Percentiles rank a stretch among this genome's conserved stretches.
Evolutionary conservation across 441 rosid species (phyloP).

Genomic region (Arabidopsis hybrid): DNA sequence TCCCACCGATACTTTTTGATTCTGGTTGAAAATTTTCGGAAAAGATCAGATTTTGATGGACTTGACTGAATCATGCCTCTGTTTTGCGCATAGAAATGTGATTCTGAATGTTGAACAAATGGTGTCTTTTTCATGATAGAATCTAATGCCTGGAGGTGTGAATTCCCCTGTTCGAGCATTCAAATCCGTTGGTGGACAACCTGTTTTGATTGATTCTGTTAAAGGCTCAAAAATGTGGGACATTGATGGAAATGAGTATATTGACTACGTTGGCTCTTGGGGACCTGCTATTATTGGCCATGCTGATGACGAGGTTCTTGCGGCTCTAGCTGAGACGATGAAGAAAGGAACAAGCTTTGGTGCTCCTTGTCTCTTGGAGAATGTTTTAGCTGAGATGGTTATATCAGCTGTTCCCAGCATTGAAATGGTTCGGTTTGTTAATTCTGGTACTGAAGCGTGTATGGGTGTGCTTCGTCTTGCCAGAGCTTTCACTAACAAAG

Average conservation of each 20-base stretch:
- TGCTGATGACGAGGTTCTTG: conserved; percentile 93
- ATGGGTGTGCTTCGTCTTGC: conserved; percentile 96
- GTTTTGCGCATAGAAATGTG: neutral
- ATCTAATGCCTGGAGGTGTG: conserved; percentile 97
- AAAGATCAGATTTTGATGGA: too few species aligned
- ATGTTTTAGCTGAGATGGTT: conserved; percentile 86
- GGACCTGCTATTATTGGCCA: conserved; percentile 99
- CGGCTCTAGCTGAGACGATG: conserved; percentile 88
- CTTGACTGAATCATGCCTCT: too few species aligned
- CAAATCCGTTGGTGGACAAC: conserved; percentile 96
- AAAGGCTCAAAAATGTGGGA: conserved; percentile 97
- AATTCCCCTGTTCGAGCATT: conserved; percentile 98
- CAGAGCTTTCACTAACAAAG: conserved; percentile 75
- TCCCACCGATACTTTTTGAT: neutral
- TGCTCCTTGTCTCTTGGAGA: conserved; percentile 96
- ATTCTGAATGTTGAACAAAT: neutral
- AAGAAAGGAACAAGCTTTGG: conserved; percentile 99
- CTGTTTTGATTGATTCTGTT: conserved; percentile 83
- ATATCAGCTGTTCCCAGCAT: conserved; percentile 90
- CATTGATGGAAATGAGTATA: conserved; percentile 94
- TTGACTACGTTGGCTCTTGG: conserved; percentile 71
- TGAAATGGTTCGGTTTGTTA: conserved; percentile 94
- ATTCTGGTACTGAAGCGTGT: conserved; percentile 97
- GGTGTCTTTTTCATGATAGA: conserved; percentile 49
- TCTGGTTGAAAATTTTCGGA: neutral